Percentiles rank a stretch among this genome's conserved stretches.
Conservation (phyloP, 257 asterid species). For the Solanum peruvianum region DNA sequence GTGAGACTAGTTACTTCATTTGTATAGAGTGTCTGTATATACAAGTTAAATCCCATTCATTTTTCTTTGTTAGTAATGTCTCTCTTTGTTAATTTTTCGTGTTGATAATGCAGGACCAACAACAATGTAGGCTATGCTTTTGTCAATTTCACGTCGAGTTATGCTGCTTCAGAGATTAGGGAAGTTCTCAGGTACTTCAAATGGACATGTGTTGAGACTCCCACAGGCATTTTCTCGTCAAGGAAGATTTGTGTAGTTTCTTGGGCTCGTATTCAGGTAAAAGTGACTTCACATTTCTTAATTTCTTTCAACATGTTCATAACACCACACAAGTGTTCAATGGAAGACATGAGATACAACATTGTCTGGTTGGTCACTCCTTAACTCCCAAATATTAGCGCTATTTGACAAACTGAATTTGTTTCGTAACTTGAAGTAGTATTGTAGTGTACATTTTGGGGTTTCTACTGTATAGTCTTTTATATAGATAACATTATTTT, state of each 20-base stretch:
- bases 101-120: conserved; percentile 1
- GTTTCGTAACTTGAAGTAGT: not conserved
- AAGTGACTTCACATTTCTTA: not conserved
- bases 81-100: not conserved
- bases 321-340: not conserved
- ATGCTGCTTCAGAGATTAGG: conserved; percentile 17
- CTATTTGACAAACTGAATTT: not conserved
- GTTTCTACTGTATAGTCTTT: not conserved
- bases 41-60: not conserved
- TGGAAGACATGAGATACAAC: not conserved
- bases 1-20: not conserved
- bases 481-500: not conserved
- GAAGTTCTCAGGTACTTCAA: not conserved
- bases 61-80: not conserved
- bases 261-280: conserved; percentile 53
- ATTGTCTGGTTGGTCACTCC: not conserved
- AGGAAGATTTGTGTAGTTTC: conserved; percentile 23
- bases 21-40: not conserved
- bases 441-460: not conserved
- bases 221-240: not conserved
- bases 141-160: conserved; percentile 29
- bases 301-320: not conserved
- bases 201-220: conserved; percentile 6
- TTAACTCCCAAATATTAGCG: not conserved
- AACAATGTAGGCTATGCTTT: conserved; percentile 47